Conservation (phyloP, 768 basidiomycete genomes). For the Leucocoprinus sp. region DNA sequence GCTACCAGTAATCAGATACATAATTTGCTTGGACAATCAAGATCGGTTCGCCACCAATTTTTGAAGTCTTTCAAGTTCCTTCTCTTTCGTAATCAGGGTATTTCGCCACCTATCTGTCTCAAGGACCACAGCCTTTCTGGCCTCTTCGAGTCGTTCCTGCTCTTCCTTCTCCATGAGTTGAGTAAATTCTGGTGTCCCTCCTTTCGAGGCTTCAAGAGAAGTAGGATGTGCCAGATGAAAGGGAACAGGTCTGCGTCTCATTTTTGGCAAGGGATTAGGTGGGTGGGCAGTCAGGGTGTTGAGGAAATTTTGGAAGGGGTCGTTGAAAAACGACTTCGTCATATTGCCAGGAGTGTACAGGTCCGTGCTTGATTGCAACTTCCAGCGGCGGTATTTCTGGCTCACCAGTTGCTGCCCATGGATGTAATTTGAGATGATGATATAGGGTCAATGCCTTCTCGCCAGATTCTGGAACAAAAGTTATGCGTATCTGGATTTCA, state of each 20-base stretch:
- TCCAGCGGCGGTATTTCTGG: slow-evolving; percentile 63
- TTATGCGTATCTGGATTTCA: slow-evolving; percentile 87
- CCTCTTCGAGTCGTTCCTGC: slow-evolving; percentile 68
- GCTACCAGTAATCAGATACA: background rate
- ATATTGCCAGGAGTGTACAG: slow-evolving; percentile 97
- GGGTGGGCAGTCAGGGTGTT: slow-evolving; percentile 73
- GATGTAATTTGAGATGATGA: slow-evolving; percentile 94
- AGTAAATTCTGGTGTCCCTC: slow-evolving; percentile 78
- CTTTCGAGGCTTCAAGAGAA: slow-evolving; percentile 58
- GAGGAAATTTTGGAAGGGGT: slow-evolving; percentile 85
- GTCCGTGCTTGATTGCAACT: slow-evolving; percentile 56
- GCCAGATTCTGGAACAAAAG: slow-evolving; percentile 80
- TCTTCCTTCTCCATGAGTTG: slow-evolving; percentile 84
- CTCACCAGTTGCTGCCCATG: slow-evolving; percentile 63
- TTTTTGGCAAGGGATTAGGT: slow-evolving; percentile 72
- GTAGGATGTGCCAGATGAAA: slow-evolving; percentile 60
- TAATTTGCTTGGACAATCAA: background rate
- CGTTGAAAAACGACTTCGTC: slow-evolving; percentile 96
- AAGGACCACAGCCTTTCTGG: slow-evolving; percentile 56
- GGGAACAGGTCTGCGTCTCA: slow-evolving; percentile 53
- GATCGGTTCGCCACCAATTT: slow-evolving; percentile 34
- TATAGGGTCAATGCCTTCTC: slow-evolving; percentile 85
- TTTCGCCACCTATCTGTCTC: slow-evolving; percentile 72
- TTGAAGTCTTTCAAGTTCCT: slow-evolving; percentile 66
- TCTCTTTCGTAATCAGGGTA: slow-evolving; percentile 71